phyloP scores from a whole-genome alignment of 371 early-diverging fungal genomes.

The Rhizopus arrhizus region DNA sequence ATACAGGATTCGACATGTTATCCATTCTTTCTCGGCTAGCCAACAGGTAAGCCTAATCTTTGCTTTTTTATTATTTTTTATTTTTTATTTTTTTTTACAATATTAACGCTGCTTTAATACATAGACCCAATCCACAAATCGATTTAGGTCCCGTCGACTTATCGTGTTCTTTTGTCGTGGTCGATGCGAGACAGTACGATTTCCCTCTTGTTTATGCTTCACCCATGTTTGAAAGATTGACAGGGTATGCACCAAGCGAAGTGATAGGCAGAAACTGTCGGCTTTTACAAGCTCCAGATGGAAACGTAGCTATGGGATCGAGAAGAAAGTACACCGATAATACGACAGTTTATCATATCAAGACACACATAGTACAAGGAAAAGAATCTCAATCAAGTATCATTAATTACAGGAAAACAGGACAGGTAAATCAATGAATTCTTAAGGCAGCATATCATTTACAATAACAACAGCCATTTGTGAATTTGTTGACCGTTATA shows the following conservation, averaged over 20 bases:
- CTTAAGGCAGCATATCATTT: background rate
- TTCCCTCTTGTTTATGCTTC: slow-evolving; percentile 60
- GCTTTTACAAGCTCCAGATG: slow-evolving; percentile 62
- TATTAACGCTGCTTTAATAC: background rate
- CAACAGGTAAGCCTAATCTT: slow-evolving; percentile 25
- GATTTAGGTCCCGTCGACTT: slow-evolving; percentile 64
- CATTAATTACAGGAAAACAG: slow-evolving; percentile 68
- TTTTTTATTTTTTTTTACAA: background rate
- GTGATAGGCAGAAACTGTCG: slow-evolving; percentile 68
- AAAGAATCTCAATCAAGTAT: slow-evolving; percentile 64
- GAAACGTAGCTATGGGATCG: slow-evolving; percentile 47
- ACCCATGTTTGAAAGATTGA: slow-evolving; percentile 61
- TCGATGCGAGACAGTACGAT: slow-evolving; percentile 51
- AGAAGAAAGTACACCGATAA: slow-evolving; percentile 60
- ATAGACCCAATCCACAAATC: slow-evolving; percentile 54
- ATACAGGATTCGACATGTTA: slow-evolving; percentile 67
- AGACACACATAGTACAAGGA: slow-evolving; percentile 45
- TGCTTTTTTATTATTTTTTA: background rate
- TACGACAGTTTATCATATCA: slow-evolving; percentile 54
- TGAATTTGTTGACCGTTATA: slow-evolving; percentile 67
- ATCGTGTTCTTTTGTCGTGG: slow-evolving; percentile 57
- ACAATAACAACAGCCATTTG: slow-evolving; percentile 57
- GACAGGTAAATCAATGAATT: slow-evolving; percentile 34
- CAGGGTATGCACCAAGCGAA: slow-evolving; percentile 59
- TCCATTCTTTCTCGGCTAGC: slow-evolving; percentile 51